Evolutionary conservation across 2,329 filamentous ascomycete species (phyloP), one percentile per base, ranked within the genome.

Genomic region (Fusarium sp.): DNA sequence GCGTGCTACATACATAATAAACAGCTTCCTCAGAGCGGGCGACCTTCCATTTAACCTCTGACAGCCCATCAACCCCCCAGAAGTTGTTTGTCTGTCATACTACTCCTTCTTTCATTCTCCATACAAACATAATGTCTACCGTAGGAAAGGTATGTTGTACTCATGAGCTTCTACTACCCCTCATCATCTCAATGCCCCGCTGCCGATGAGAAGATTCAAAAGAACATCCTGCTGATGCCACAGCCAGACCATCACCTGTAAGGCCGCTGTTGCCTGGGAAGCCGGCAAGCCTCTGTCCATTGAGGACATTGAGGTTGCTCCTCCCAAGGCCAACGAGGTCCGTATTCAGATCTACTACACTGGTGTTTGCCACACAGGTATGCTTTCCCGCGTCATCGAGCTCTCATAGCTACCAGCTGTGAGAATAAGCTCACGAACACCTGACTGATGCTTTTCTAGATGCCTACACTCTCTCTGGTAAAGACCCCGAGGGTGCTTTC

Each of bases 341-440:
- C 93, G 96, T 75, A 97, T 99, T 77, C 84, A 98, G 85, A 93
- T 98, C 79, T 91, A 95, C 86, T 96, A 97, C 85, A 99, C 96
- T 53, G 96, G 96, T 82, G 96, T 99, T 78, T 99, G 96, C 86
- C 96, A 99, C 84, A 99, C 95, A 78, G 93, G 93, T 96, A 83
- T 73, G 79, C 40, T 62, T 54, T 39, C 19, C 39, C 36, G 40
- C 51, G 62, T 62, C 56, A 64, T 46, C 19, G 30, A 50, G 66
- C 53, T 57, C 32, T 46, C 43, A 26, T 34, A 34, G 46, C 49
- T 44, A 17, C n/a, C 3, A 42, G 43, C 20, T 50, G 14, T 49
- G 36, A 23, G 23, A 23, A 47, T 42, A 21, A 20, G 36, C 24
- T 30, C 30, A 30, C 14, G n/a, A 32, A 30, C 53, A 30, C 19